Percentiles rank a stretch among this genome's conserved stretches.
Conservation (phyloP, 805 yeast species). For the Ogataea haglerorum region DNA sequence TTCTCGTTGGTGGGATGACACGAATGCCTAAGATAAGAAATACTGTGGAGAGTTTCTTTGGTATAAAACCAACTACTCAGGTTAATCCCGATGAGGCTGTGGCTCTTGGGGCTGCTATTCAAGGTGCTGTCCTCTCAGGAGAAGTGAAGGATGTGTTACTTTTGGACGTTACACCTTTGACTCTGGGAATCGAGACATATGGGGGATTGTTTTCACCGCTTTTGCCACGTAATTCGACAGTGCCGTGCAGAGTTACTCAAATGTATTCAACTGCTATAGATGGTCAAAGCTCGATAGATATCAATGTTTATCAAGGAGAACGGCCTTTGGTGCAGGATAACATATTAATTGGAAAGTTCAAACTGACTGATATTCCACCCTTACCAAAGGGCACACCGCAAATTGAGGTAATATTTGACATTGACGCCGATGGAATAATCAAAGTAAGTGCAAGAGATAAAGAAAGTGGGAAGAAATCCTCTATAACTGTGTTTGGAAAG, state of each 20-base stretch:
- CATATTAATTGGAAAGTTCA: slow-evolving; percentile 92
- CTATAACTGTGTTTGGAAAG: slow-evolving; percentile 94
- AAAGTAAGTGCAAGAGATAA: slow-evolving; percentile 93
- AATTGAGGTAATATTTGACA: slow-evolving; percentile 89
- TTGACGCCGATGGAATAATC: slow-evolving; percentile 96
- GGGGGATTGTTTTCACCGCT: slow-evolving; percentile 93
- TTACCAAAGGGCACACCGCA: slow-evolving; percentile 88
- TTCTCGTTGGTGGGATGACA: slow-evolving; percentile 88
- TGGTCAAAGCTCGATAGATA: slow-evolving; percentile 92
- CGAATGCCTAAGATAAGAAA: slow-evolving; percentile 86
- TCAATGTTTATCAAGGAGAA: slow-evolving; percentile 97
- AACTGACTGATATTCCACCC: slow-evolving; percentile 86
- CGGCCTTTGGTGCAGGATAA: slow-evolving; percentile 94
- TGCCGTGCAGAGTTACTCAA: slow-evolving; percentile 92
- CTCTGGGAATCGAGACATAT: slow-evolving; percentile 93
- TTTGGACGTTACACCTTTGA: slow-evolving; percentile 84
- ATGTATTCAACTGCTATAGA: slow-evolving; percentile 93
- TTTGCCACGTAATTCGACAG: slow-evolving; percentile 85
- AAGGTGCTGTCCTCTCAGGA: slow-evolving; percentile 95
- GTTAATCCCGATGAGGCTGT: slow-evolving; percentile 96
- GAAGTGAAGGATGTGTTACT: slow-evolving; percentile 89
- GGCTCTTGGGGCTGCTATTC: slow-evolving; percentile 96
- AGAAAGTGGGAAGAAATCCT: slow-evolving; percentile 89
- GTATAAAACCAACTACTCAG: slow-evolving; percentile 81
- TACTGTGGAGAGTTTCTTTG: slow-evolving; percentile 73